Conservation (phyloP, 495 filamentous ascomycete species). For the Glarea lozoyensis region DNA sequence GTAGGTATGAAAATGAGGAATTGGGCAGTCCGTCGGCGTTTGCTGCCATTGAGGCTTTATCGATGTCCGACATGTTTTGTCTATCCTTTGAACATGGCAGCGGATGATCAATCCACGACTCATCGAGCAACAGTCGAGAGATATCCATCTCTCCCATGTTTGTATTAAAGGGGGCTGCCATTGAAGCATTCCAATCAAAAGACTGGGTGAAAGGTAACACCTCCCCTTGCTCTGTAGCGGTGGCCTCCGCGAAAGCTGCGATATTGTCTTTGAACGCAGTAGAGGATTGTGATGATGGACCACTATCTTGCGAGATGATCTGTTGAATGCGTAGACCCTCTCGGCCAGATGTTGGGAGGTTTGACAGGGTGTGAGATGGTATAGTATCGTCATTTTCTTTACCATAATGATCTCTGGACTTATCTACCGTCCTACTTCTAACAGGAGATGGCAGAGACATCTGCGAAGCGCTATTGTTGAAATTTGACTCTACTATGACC, state of each 20-base stretch:
- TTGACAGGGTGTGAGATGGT: neutral
- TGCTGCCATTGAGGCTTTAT: too few relatives aligned
- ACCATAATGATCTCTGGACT: neutral
- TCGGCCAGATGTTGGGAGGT: slow-evolving; percentile 8
- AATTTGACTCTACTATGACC: neutral
- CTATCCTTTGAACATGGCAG: slow-evolving; percentile 10
- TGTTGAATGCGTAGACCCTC: slow-evolving; percentile 19
- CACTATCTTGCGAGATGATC: slow-evolving; percentile 15
- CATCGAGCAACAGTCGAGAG: slow-evolving; percentile 37
- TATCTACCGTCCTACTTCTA: neutral
- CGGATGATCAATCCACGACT: slow-evolving; percentile 23
- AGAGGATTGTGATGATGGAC: slow-evolving; percentile 10
- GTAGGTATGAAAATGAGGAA: slow-evolving; percentile 17
- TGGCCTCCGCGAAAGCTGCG: slow-evolving; percentile 24
- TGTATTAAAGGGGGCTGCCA: slow-evolving; percentile 16
- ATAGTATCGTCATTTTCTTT: neutral
- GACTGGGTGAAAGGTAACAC: slow-evolving; percentile 15
- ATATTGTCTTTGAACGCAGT: slow-evolving; percentile 21
- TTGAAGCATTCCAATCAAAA: slow-evolving; percentile 17
- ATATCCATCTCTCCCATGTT: slow-evolving; percentile 38
- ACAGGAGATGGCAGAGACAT: neutral
- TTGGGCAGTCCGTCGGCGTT: too few relatives aligned
- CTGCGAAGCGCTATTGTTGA: neutral
- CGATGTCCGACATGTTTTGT: slow-evolving; percentile 18
- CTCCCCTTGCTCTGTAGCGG: slow-evolving; percentile 12